Conservation (phyloP, 1,139 yeast genomes). For the Williopsis jadinii region DNA sequence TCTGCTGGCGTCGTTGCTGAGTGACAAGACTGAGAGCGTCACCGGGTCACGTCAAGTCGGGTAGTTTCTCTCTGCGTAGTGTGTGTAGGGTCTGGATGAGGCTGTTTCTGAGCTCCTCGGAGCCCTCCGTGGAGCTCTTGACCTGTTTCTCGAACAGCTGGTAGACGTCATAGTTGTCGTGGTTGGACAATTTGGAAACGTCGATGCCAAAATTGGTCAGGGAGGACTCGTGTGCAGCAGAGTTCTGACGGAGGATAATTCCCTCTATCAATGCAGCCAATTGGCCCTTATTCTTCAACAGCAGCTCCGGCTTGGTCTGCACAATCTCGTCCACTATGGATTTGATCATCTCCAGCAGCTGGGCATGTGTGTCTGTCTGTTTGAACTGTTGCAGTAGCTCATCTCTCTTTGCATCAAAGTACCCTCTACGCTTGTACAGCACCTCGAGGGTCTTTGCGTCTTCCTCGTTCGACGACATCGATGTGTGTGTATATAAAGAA, state of each 20-base stretch:
- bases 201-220: not conserved
- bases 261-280: slow-evolving; percentile 19
- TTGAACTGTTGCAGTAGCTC: slow-evolving; percentile 11
- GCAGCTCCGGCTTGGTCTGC: slow-evolving; percentile 15
- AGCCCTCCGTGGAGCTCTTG: slow-evolving; percentile 12
- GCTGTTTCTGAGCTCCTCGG: slow-evolving; percentile 5
- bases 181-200: not conserved
- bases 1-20: too few species aligned
- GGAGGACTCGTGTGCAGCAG: not conserved
- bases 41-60: too few species aligned
- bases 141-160: slow-evolving; percentile 17
- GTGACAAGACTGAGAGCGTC: too few species aligned
- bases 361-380: slow-evolving; percentile 11
- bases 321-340: slow-evolving; percentile 11
- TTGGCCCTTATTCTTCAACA: slow-evolving; percentile 17
- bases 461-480: not conserved
- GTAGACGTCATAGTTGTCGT: slow-evolving; percentile 4
- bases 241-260: slow-evolving; percentile 8
- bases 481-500: too few species aligned
- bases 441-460: slow-evolving; percentile 12
- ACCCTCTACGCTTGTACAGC: slow-evolving; percentile 18
- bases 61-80: too few species aligned
- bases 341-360: slow-evolving; percentile 11
- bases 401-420: slow-evolving; percentile 16
- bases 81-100: too few species aligned